These are phyloP conservation scores for Leucocoprinus leucothites DNA, from an alignment of 768 basidiomycete species.

Conservation along the genomic window DNA sequence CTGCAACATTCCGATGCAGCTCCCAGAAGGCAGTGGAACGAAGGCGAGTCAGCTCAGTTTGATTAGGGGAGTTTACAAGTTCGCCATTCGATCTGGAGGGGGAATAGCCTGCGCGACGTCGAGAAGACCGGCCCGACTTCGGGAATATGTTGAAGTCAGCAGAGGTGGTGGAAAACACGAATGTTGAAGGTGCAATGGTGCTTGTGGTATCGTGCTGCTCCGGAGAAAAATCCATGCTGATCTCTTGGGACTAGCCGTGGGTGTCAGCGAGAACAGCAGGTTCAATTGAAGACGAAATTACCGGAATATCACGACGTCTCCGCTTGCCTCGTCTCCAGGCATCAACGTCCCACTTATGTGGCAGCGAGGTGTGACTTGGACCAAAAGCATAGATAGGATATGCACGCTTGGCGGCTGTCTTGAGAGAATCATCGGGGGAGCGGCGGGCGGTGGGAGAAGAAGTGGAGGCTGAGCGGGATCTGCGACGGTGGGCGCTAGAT, in stretches of 20 bases:
- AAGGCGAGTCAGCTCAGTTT: slow-evolving; percentile 29
- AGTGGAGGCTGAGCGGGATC: slow-evolving; percentile 53
- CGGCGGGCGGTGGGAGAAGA: slow-evolving; percentile 12
- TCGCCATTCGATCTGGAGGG: slow-evolving; percentile 7
- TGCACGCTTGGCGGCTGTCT: slow-evolving; percentile 46
- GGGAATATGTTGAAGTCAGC: slow-evolving; percentile 47
- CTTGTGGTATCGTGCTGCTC: slow-evolving; percentile 26
- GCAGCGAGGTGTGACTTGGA: slow-evolving; percentile 19
- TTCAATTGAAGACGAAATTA: slow-evolving; percentile 18
- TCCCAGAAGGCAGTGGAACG: slow-evolving; percentile 66
- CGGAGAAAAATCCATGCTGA: slow-evolving; percentile 8
- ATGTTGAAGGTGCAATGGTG: slow-evolving; percentile 16
- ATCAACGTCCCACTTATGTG: slow-evolving; percentile 52
- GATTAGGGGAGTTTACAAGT: slow-evolving; percentile 11
- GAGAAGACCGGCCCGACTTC: slow-evolving; percentile 14
- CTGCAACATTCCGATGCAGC: slow-evolving; percentile 56
- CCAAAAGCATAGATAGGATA: slow-evolving; percentile 35
- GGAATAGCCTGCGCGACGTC: slow-evolving; percentile 11
- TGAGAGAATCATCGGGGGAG: slow-evolving; percentile 35
- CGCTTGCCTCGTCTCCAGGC: slow-evolving; percentile 53
- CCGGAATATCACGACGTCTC: slow-evolving; percentile 45
- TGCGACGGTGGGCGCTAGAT: slow-evolving; percentile 37
- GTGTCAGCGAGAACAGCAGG: not conserved
- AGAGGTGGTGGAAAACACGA: slow-evolving; percentile 44
- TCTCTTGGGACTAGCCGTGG: not conserved